A percentile compares a stretch with the other conserved stretches of the same genome.
phyloP scores from a whole-genome alignment of 2,329 filamentous ascomycete species.

The Nigrograna mackinnonii region DNA sequence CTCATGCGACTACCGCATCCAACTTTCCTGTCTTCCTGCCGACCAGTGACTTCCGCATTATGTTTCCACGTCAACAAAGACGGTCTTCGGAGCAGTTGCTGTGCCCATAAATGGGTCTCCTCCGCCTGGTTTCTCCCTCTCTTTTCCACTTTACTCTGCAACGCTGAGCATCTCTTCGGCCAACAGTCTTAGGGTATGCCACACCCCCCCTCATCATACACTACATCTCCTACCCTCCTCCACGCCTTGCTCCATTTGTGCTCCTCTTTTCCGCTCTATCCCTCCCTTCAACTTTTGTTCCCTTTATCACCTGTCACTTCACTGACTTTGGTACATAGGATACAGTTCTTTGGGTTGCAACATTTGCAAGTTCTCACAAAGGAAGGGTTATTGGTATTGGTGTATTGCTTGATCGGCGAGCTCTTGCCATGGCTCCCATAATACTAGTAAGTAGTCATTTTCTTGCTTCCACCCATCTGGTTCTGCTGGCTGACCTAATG shows the following conservation, averaged over 20 bases:
- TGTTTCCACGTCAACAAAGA: constrained; percentile 2
- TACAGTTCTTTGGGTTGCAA: too few species aligned
- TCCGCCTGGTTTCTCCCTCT: constrained; percentile 6
- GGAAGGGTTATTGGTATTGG: too few species aligned
- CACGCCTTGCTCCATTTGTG: too few species aligned
- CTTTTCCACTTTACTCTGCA: constrained; percentile 13
- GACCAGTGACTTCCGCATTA: not conserved
- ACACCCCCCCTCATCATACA: too few species aligned
- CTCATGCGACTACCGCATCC: not conserved
- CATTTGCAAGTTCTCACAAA: too few species aligned
- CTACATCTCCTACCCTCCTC: too few species aligned
- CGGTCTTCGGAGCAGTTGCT: not conserved
- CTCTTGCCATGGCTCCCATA: constrained; percentile 8
- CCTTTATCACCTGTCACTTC: too few species aligned
- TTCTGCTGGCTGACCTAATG: not conserved
- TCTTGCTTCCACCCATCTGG: not conserved
- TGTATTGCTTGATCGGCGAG: too few species aligned
- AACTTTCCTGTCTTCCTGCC: not conserved
- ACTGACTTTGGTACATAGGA: too few species aligned
- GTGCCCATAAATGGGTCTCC: constrained; percentile 10
- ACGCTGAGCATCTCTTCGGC: not conserved
- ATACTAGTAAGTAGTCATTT: constrained; percentile 6
- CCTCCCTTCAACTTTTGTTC: too few species aligned
- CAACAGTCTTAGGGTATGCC: not conserved
- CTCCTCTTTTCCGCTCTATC: too few species aligned